Evolutionary conservation across 2,329 filamentous ascomycete genomes (phyloP).

Genomic region (Fusarium nygamai): DNA sequence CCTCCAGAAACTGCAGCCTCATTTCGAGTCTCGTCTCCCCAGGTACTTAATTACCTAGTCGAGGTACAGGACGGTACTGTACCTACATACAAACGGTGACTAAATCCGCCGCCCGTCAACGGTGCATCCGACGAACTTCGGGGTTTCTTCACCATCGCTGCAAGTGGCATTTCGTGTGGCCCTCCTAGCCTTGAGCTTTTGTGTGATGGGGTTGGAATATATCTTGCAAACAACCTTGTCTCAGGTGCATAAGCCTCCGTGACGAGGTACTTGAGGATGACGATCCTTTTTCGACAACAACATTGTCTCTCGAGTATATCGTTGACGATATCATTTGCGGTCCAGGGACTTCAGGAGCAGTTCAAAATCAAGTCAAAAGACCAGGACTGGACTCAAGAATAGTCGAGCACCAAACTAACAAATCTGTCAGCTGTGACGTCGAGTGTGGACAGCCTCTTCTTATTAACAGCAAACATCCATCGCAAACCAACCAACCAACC

Average conservation of each 20-base stretch:
- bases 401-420: neutral
- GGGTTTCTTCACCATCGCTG: slow-evolving; percentile 28
- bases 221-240: slow-evolving; percentile 26
- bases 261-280: neutral
- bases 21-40: neutral
- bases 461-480: neutral
- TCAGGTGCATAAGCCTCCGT: slow-evolving; percentile 5
- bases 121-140: slow-evolving; percentile 29
- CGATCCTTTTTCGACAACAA: slow-evolving; percentile 12
- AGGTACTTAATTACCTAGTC: neutral
- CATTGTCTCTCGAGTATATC: slow-evolving; percentile 1
- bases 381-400: neutral
- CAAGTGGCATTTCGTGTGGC: slow-evolving; percentile 20
- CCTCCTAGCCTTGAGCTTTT: slow-evolving; percentile 3
- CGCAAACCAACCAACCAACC: slow-evolving; percentile 7
- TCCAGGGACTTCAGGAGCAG: neutral
- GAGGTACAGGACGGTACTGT: neutral
- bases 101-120: neutral
- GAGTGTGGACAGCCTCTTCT: neutral
- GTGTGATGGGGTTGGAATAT: slow-evolving; percentile 21
- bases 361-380: neutral
- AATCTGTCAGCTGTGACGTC: slow-evolving; percentile 8
- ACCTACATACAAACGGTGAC: neutral
- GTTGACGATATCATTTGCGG: slow-evolving; percentile 7
- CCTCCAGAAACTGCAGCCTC: slow-evolving; percentile 16